These are phyloP conservation scores for Acanthamoeba triangularis DNA, from an alignment of 208 protist species.

Conservation along the genomic window DNA sequence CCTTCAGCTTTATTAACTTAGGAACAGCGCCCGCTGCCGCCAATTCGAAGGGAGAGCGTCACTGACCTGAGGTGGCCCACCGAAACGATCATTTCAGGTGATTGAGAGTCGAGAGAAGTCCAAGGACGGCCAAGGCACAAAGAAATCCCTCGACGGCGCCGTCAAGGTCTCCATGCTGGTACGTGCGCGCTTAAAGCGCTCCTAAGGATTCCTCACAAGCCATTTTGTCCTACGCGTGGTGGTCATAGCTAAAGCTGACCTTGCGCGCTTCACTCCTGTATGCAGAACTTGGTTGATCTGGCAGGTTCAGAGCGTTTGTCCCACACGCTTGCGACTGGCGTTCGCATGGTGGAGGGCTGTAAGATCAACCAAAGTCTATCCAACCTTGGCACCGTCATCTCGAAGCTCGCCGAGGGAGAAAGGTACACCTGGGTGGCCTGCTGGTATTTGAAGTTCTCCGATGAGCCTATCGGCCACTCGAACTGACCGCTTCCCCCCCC, in stretches of 20 bases:
- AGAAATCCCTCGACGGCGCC: conserved; percentile 71
- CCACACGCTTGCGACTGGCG: conserved; percentile 95
- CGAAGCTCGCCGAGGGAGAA: conserved; percentile 86
- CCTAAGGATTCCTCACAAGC: not conserved
- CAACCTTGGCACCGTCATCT: conserved; percentile 92
- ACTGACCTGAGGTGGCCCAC: not conserved
- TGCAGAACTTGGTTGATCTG: conserved; percentile 97
- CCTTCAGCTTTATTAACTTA: too few relatives aligned
- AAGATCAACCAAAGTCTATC: conserved; percentile 98
- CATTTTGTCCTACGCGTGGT: not conserved
- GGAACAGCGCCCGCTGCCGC: too few relatives aligned
- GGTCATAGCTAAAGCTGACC: not conserved
- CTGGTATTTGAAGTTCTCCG: not conserved
- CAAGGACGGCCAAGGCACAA: conserved; percentile 17
- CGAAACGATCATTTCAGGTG: not conserved
- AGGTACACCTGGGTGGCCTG: not conserved
- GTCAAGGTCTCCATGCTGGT: conserved; percentile 76
- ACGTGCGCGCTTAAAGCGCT: too few relatives aligned
- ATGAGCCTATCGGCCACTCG: not conserved
- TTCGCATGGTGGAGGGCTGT: conserved; percentile 95
- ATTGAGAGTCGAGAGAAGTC: conserved; percentile 65
- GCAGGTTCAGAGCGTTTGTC: conserved; percentile 97
- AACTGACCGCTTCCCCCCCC: not conserved
- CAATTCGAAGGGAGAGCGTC: not conserved
- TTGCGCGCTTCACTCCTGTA: conserved; percentile 69